Evolutionary conservation across 2,329 filamentous ascomycete species (phyloP).

Genomic region (Alternaria gansuensis): DNA sequence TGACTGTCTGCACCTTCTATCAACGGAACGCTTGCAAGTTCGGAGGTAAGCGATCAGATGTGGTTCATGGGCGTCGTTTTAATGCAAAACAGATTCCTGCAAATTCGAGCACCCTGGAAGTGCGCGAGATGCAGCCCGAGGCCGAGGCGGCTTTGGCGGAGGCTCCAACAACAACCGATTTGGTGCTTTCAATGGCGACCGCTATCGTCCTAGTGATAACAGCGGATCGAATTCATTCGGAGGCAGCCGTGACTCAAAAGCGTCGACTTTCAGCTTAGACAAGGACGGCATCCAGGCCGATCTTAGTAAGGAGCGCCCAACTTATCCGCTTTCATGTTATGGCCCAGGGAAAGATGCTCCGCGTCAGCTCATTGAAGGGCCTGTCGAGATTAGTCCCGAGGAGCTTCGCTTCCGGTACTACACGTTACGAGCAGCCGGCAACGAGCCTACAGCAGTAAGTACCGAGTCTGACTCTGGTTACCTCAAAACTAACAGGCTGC

Average conservation of each 20-base stretch:
- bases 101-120: constrained; percentile 67
- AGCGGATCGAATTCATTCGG: constrained; percentile 47
- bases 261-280: constrained; percentile 39
- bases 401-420: constrained; percentile 82
- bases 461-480: background rate
- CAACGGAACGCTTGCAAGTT: constrained; percentile 71
- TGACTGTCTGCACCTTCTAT: constrained; percentile 70
- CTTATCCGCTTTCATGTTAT: constrained; percentile 89
- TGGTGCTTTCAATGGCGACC: constrained; percentile 57
- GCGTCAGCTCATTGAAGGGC: constrained; percentile 82
- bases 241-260: constrained; percentile 35
- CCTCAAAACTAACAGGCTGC: constrained; percentile 22
- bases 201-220: constrained; percentile 45
- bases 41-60: constrained; percentile 62
- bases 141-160: constrained; percentile 38
- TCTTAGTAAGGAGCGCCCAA: constrained; percentile 73
- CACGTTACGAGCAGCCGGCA: constrained; percentile 68
- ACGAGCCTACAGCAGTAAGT: constrained; percentile 63
- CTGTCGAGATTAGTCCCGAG: constrained; percentile 86
- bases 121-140: constrained; percentile 39
- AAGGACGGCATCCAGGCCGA: constrained; percentile 59
- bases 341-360: constrained; percentile 80
- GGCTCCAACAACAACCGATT: constrained; percentile 60
- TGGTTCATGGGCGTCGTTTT: constrained; percentile 9
- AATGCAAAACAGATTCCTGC: constrained; percentile 61